Evolutionary conservation across 805 yeast species (phyloP), one percentile per base, ranked within the genome.

Genomic region (Cephaloascus fragrans): DNA sequence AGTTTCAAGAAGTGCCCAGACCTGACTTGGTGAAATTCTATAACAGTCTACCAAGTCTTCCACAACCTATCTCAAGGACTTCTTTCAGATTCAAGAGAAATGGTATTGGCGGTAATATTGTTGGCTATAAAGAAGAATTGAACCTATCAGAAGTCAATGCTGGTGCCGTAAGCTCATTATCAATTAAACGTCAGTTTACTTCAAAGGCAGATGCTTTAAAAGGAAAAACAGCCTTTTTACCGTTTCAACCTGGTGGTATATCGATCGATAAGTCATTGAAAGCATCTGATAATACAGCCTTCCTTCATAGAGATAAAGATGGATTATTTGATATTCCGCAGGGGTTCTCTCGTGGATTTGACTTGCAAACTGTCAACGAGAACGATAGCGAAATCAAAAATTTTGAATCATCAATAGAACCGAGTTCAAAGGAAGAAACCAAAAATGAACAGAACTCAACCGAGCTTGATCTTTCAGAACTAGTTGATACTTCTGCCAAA

Each of bases 201-300:
- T 68, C 82, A 4, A 75, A 75, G 45, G 64, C 64, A n/a, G 81
- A 77, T 32, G 64, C 79, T 2, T 61, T 86, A 3, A 64, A 69
- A 36, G 97, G 97, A 0, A 67, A 77, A 3, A 69, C 94, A 0
- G 72, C 77, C 16, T 83, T 73, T 49, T 60, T 90, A 50, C 98
- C 98, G 0, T 93, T 93, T 53, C 80, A 82, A 41, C 98, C 98
- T 0, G 97, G 98, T 47, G 97, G 97, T 2, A 55, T 69, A 32
- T 38, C 41, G 3, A 50, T 49, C 4, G 47, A 52, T 37, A 45
- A 19, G 26, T 56, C 50, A 23, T 50, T 55, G 18, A 50, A 52
- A 6, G 41, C 48, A 41, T 51, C 51, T 4, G 71, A 66, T 38
- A 59, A 55, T 3, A 52, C 65, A 0, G 47, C 57, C 32, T 60